Base-by-base conservation (phyloP, 345 rosid genomes). In the Hibiscus syriacus region DNA sequence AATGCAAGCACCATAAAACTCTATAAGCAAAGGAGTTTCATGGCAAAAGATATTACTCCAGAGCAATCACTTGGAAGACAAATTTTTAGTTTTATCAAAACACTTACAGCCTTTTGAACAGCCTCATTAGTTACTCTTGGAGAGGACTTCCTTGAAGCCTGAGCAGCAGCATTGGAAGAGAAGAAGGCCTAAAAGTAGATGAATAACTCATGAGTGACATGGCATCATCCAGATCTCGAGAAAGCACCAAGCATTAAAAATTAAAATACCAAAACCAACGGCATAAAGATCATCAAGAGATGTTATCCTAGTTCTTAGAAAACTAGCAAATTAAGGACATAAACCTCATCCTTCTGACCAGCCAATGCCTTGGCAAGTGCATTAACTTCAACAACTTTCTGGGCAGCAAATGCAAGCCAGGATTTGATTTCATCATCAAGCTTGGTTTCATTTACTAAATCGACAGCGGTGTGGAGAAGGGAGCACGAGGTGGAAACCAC, bases 321-420 rank as follows among this genome's bases (percentile, higher is more conserved):
- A 49, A 22, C 69, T 27, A 19, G 12, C 71, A 46, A 39, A 41
- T 13, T 4, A 43, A 38, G 43, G 69, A 5, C 34, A 17, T 30
- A 63, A 80, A 90, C 97, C 97, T 89, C 88, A 77, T 91, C 91
- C 58, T 86, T 87, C 58, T 86, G 82, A 50, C 99, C 95, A n/a
- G 87, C 90, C 80, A 94, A 82, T 50, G 95, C 91, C 87, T 89
- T 83, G 77, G 97, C 95, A 82, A 94, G 74, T 14, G 92, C 94
- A 76, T 90, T 88, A 66, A 90, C 97, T 87, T 93, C 98, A 79
- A 87, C 84, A 66, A 93, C 80, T 79, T 94, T 94, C 73, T 94
- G 97, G 61, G 97, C 99, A 58, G 97, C 97, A 76, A 94, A 94
- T 55, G 99, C 97, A 61, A 94, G 80, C 99, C 99, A 91, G n/a